Conservation (phyloP, 2,329 filamentous ascomycete genomes). For the Elsinoe australis region DNA sequence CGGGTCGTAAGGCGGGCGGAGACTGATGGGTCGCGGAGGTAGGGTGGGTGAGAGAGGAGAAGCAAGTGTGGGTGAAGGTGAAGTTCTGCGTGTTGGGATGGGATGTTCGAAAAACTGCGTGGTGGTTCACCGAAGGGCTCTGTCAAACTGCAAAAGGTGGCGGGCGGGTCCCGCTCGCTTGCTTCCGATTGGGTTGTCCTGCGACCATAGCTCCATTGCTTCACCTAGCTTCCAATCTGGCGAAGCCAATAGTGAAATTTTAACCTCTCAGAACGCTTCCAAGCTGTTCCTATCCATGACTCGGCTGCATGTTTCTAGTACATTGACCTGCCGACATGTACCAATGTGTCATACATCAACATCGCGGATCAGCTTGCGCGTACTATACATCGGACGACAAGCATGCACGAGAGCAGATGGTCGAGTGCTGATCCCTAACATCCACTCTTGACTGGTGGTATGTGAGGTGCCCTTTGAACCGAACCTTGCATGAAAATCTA, state of each 20-base stretch:
- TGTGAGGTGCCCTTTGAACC: not conserved
- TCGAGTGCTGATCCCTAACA: too few relatives aligned
- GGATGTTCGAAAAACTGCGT: conserved; percentile 13
- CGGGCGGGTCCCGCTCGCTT: not conserved
- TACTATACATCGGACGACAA: too few relatives aligned
- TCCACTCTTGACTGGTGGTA: too few relatives aligned
- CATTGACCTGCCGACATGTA: too few relatives aligned
- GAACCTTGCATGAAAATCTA: conserved; percentile 5
- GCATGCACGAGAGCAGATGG: too few relatives aligned
- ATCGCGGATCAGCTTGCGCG: too few relatives aligned
- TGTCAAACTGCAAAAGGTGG: conserved; percentile 12
- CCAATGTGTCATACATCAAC: not conserved
- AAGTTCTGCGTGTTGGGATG: conserved; percentile 10
- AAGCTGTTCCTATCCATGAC: conserved; percentile 1
- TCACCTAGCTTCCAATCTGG: conserved; percentile 12
- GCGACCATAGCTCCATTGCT: conserved; percentile 7
- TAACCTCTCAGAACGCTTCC: not conserved
- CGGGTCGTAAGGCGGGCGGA: conserved; percentile 3
- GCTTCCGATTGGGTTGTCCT: conserved; percentile 5
- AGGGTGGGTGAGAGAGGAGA: not conserved
- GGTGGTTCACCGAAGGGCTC: conserved; percentile 9
- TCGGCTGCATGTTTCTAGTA: not conserved
- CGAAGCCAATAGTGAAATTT: conserved; percentile 13
- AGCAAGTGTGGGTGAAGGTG: conserved; percentile 6
- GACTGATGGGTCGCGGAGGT: not conserved